Evolutionary conservation across 2,329 filamentous ascomycete species (phyloP).

Genomic region (Fusarium piperis): DNA sequence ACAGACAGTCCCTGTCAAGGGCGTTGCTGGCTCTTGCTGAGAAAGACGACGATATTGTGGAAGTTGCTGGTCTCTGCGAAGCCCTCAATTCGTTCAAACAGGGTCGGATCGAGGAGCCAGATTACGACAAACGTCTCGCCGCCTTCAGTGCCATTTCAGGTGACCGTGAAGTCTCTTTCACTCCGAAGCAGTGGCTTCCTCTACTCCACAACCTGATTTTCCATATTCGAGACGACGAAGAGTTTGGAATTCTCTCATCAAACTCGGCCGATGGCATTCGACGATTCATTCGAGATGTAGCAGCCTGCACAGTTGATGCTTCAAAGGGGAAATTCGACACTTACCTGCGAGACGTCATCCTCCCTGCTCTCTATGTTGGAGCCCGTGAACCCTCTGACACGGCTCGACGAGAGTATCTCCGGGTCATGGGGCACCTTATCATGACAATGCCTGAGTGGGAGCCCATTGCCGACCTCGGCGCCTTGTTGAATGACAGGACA

Average conservation of each 20-base stretch:
- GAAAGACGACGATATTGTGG: slow-evolving; percentile 67
- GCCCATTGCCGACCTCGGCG: slow-evolving; percentile 77
- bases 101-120: slow-evolving; percentile 81
- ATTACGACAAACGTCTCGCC: slow-evolving; percentile 83
- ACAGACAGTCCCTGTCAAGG: slow-evolving; percentile 77
- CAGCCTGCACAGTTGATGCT: slow-evolving; percentile 50
- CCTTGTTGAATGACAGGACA: slow-evolving; percentile 68
- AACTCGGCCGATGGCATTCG: slow-evolving; percentile 86
- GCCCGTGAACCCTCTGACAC: slow-evolving; percentile 83
- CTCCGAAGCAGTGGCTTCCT: slow-evolving; percentile 83
- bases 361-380: slow-evolving; percentile 81
- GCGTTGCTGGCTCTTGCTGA: slow-evolving; percentile 77
- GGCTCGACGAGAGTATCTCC: slow-evolving; percentile 83
- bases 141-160: slow-evolving; percentile 80
- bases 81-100: slow-evolving; percentile 83
- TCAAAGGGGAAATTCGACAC: slow-evolving; percentile 58
- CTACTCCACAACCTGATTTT: slow-evolving; percentile 90
- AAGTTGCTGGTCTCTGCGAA: slow-evolving; percentile 75
- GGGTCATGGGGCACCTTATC: slow-evolving; percentile 82
- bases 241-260: slow-evolving; percentile 81
- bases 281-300: slow-evolving; percentile 75
- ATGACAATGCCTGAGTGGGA: slow-evolving; percentile 75
- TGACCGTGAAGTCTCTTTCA: slow-evolving; percentile 67
- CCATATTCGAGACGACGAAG: slow-evolving; percentile 85
- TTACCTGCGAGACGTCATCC: slow-evolving; percentile 71